Evolutionary conservation across 208 protist genomes (phyloP).

Genomic region (Leishmania braziliensis): DNA sequence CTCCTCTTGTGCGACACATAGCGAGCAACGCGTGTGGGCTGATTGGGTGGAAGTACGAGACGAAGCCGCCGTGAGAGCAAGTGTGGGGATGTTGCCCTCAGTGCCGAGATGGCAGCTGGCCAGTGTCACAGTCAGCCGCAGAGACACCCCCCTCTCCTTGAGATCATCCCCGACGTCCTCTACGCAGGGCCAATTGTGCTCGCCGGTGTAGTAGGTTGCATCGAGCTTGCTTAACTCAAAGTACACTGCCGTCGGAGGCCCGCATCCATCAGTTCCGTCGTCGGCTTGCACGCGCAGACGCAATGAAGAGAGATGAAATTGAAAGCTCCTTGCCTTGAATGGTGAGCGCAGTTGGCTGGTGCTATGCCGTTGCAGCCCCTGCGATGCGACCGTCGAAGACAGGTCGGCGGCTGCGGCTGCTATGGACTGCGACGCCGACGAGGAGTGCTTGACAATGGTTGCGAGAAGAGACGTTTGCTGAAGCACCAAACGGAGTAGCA

Average conservation of each 20-base stretch:
- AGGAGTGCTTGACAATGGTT: slow-evolving; percentile 6
- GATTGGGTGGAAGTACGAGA: not conserved
- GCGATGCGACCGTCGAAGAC: not conserved
- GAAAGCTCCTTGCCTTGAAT: not conserved
- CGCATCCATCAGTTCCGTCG: not conserved
- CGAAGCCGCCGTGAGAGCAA: slow-evolving; percentile 8
- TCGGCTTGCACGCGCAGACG: slow-evolving; percentile 18
- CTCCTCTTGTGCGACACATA: slow-evolving; percentile 14
- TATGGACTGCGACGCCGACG: slow-evolving; percentile 17
- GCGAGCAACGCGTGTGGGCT: not conserved
- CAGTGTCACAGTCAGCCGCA: slow-evolving; percentile 14
- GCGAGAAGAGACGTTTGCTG: slow-evolving; percentile 28
- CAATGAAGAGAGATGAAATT: slow-evolving; percentile 15
- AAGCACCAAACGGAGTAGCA: slow-evolving; percentile 21
- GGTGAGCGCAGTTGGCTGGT: not conserved
- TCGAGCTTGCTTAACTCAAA: slow-evolving; percentile 16
- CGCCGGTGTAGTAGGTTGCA: slow-evolving; percentile 11
- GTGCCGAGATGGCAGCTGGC: slow-evolving; percentile 25
- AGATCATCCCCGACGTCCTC: not conserved
- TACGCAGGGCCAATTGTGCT: not conserved
- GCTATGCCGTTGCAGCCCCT: not conserved
- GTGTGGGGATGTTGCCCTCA: slow-evolving; percentile 22
- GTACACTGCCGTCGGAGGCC: slow-evolving; percentile 18
- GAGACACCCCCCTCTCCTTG: not conserved
- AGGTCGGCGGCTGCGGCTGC: not conserved